phyloP scores from a whole-genome alignment of 768 basidiomycete genomes.

The Macrocybe gigantea region DNA sequence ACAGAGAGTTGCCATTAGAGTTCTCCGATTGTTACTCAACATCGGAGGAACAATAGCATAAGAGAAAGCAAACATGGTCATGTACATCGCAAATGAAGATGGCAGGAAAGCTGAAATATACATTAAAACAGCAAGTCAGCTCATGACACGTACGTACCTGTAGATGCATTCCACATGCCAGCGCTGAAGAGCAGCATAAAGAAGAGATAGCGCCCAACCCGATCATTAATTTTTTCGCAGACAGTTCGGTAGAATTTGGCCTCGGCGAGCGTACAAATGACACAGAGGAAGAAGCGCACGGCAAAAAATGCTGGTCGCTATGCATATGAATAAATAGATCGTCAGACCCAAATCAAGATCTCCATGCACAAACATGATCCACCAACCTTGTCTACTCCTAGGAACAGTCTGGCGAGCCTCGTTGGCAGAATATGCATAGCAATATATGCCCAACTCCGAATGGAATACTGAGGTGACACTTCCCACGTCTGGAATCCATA shows the following conservation, averaged over 20 bases:
- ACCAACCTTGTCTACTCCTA: conserved; percentile 68
- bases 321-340: conserved; percentile 10
- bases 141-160: conserved; percentile 43
- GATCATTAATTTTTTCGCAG: conserved; percentile 76
- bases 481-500: conserved; percentile 99
- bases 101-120: conserved; percentile 74
- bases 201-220: conserved; percentile 90
- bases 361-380: neutral
- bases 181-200: conserved; percentile 81
- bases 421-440: conserved; percentile 71
- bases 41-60: conserved; percentile 59
- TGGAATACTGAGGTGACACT: conserved; percentile 82
- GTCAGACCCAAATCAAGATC: neutral
- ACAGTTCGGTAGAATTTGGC: conserved; percentile 78
- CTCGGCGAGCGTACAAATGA: conserved; percentile 73
- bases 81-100: conserved; percentile 93
- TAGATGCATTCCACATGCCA: conserved; percentile 92
- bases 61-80: conserved; percentile 72
- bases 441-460: conserved; percentile 94
- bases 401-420: conserved; percentile 42
- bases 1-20: conserved; percentile 56
- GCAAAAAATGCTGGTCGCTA: conserved; percentile 89
- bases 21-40: conserved; percentile 44
- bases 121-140: conserved; percentile 3
- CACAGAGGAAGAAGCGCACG: conserved; percentile 72